Conservation (phyloP, 495 filamentous ascomycete genomes). For the Delitschia confertaspora region DNA sequence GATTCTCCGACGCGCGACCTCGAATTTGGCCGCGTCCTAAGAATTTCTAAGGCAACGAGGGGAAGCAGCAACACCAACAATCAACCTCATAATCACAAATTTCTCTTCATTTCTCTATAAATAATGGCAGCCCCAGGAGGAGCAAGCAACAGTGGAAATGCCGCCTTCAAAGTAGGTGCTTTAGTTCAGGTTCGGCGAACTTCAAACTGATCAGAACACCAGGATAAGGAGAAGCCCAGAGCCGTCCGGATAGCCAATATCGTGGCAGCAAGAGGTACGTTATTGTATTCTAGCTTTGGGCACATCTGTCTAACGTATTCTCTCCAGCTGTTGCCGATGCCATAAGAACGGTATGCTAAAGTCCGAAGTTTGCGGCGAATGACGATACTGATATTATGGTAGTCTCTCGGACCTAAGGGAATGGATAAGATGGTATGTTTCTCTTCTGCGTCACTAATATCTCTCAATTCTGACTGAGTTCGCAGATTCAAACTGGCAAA, state of each 20-base stretch:
- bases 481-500: constrained; percentile 79
- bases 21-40: constrained; percentile 9
- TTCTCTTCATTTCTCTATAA: constrained; percentile 2
- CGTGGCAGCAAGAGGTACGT: constrained; percentile 83
- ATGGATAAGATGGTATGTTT: constrained; percentile 90
- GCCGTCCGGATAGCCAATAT: constrained; percentile 94
- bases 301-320: constrained; percentile 13
- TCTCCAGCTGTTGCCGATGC: constrained; percentile 83
- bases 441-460: too few relatives aligned
- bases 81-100: constrained; percentile 1
- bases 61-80: constrained; percentile 3
- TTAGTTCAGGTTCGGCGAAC: constrained; percentile 2
- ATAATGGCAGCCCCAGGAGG: constrained; percentile 38
- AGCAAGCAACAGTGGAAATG: constrained; percentile 52
- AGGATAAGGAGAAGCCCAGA: constrained; percentile 98
- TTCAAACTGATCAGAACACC: constrained; percentile 33
- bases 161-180: constrained; percentile 61
- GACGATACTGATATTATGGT: constrained; percentile 25
- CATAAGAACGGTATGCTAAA: constrained; percentile 63
- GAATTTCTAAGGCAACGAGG: constrained; percentile 8
- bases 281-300: constrained; percentile 19
- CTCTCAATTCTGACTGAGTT: constrained; percentile 28
- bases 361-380: neutral
- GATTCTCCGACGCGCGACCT: constrained; percentile 6
- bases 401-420: constrained; percentile 63